Percentiles rank a stretch among this genome's conserved stretches.
These are phyloP conservation scores for Scheffersomyces lignicola DNA, from an alignment of 1,139 yeast species.

Conservation along the genomic window DNA sequence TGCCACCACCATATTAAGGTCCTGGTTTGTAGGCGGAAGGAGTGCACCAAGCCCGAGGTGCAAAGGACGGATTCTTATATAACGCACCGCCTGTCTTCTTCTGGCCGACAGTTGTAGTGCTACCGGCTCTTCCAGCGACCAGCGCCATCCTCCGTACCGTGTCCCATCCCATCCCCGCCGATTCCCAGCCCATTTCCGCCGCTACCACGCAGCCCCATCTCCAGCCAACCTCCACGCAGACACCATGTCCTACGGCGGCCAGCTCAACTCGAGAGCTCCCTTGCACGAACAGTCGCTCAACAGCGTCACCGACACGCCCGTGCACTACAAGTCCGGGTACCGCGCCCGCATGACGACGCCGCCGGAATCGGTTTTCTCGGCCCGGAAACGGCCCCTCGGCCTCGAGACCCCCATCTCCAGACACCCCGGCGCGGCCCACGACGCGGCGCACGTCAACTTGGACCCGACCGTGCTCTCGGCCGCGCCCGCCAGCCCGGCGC, in stretches of 20 bases:
- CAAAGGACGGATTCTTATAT: too few species aligned
- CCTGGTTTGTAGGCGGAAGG: too few species aligned
- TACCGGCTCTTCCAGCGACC: too few species aligned
- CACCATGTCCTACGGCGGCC: too few species aligned
- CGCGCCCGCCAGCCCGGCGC: constrained; percentile 8
- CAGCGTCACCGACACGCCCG: constrained; percentile 1
- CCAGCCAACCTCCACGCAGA: constrained; percentile 1
- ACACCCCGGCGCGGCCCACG: not conserved
- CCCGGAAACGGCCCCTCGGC: constrained; percentile 1
- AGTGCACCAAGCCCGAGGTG: too few species aligned
- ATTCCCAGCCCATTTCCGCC: too few species aligned
- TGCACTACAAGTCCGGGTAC: not conserved
- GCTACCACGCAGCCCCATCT: too few species aligned
- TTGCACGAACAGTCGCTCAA: constrained; percentile 3
- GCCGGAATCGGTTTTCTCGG: constrained; percentile 1
- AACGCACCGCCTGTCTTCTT: too few species aligned
- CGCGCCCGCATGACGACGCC: constrained; percentile 2
- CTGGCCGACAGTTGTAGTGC: too few species aligned
- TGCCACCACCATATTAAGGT: not conserved
- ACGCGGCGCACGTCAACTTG: constrained; percentile 1
- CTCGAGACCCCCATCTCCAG: constrained; percentile 3
- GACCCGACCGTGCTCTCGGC: constrained; percentile 8
- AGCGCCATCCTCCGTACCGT: too few species aligned
- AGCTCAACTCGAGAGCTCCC: constrained; percentile 1
- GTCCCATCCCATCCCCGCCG: too few species aligned